Evolutionary conservation across 805 yeast species (phyloP), one percentile per base, ranked within the genome.

Genomic region (Pichia manshurica): DNA sequence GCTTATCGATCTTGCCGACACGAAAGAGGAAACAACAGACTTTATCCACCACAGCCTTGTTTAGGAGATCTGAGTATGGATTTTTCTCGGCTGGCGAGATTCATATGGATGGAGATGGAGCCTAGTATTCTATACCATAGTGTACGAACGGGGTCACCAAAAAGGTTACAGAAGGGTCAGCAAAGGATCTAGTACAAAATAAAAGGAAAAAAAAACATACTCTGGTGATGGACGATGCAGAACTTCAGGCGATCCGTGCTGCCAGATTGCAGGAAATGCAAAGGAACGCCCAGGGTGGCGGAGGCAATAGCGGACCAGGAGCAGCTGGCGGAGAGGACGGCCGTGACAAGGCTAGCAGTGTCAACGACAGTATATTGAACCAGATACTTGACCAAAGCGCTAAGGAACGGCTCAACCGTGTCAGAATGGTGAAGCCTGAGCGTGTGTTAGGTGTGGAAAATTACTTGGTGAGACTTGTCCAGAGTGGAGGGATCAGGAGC

Each of bases 171-270:
- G n/a, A n/a, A n/a, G n/a, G n/a, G n/a, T n/a, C n/a, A n/a, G n/a
- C n/a, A n/a, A n/a, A n/a, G n/a, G n/a, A n/a, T n/a, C n/a, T n/a
- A n/a, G n/a, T n/a, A n/a, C n/a, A n/a, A n/a, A n/a, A n/a, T n/a
- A n/a, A n/a, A n/a, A n/a, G n/a, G n/a, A n/a, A n/a, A n/a, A n/a
- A n/a, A n/a, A n/a, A n/a, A n/a, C n/a, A n/a, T n/a, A n/a, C n/a
- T n/a, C n/a, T n/a, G n/a, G n/a, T n/a, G n/a, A 88, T 89, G 96
- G 96, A 87, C 58, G 91, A 88, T 62, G 67, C 81, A 20, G 99
- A 91, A 65, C 71, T 91, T 50, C 81, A 83, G 56, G 96, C 96
- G 29, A 86, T 91, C 53, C 78, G 98, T 57, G 88, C 87, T 39
- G 97, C 97, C n/a, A 78, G 98, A 55, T 67, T 91, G 56, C 82